A percentile compares a stretch with the other conserved stretches of the same genome.
These are phyloP conservation scores for Peterozyma xylosa DNA, from an alignment of 805 yeast genomes.

Conservation along the genomic window DNA sequence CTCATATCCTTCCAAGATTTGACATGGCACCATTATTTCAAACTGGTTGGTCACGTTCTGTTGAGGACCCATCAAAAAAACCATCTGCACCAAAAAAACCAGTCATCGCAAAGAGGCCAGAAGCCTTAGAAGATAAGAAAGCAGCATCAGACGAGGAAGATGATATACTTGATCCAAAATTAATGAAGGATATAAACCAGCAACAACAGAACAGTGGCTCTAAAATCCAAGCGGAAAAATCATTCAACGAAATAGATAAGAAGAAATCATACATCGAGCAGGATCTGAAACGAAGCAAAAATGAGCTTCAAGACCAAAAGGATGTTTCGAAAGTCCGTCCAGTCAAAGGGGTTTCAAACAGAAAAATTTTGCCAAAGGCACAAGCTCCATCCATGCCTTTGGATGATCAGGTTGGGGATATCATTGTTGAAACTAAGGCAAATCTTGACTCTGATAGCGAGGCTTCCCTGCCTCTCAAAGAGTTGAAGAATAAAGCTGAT, in stretches of 20 bases:
- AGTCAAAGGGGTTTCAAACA: conserved; percentile 2
- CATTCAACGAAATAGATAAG: conserved; percentile 8
- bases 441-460: too few species aligned
- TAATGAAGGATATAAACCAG: background rate
- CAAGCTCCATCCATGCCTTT: background rate
- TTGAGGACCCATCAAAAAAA: background rate
- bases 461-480: background rate
- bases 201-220: background rate
- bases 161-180: conserved; percentile 3
- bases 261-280: background rate
- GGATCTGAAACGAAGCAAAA: background rate
- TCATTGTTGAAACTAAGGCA: too few species aligned
- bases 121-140: background rate
- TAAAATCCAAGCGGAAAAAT: conserved; percentile 8
- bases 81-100: background rate
- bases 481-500: conserved; percentile 1
- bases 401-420: background rate
- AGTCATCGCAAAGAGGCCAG: background rate
- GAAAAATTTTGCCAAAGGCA: background rate
- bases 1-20: conserved; percentile 84
- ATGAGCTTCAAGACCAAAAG: background rate
- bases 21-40: conserved; percentile 40
- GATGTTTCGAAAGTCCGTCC: conserved; percentile 1
- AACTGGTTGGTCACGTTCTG: conserved; percentile 47
- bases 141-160: conserved; percentile 3